Percentiles rank a stretch among this genome's conserved stretches.
phyloP scores from a whole-genome alignment of 1,139 yeast genomes.

The Pichia sp. region DNA sequence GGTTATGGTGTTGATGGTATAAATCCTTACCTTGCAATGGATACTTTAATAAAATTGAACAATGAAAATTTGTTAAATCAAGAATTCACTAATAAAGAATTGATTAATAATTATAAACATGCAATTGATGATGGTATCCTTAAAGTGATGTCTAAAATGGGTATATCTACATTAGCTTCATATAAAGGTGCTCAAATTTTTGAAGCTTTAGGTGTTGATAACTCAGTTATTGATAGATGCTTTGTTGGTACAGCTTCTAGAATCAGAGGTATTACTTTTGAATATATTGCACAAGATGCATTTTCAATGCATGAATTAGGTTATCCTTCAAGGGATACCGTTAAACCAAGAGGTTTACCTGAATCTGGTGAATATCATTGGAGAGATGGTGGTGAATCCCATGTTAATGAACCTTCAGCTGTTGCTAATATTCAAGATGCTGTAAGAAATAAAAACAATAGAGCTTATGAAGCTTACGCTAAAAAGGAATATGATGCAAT shows the following conservation, averaged over 20 bases:
- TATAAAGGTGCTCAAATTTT: conserved; percentile 98
- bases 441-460: conserved; percentile 89
- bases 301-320: conserved; percentile 90
- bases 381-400: conserved; percentile 98
- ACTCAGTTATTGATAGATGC: conserved; percentile 90
- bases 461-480: conserved; percentile 84
- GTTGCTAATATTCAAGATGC: conserved; percentile 96
- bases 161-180: conserved; percentile 93
- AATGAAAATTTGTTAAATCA: conserved; percentile 68
- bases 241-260: conserved; percentile 97
- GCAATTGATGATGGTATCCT: conserved; percentile 86
- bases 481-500: conserved; percentile 89
- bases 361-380: conserved; percentile 97
- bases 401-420: conserved; percentile 89
- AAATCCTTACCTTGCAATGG: conserved; percentile 90
- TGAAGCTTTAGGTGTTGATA: conserved; percentile 93
- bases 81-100: conserved; percentile 46
- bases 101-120: conserved; percentile 69
- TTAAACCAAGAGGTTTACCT: conserved; percentile 69
- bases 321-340: conserved; percentile 68
- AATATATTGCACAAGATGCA: conserved; percentile 94
- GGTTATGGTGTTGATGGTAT: conserved; percentile 98
- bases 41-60: conserved; percentile 79
- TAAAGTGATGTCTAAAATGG: conserved; percentile 99
- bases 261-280: conserved; percentile 92